Evolutionary conservation across 2,329 filamentous ascomycete species (phyloP), one percentile per base, ranked within the genome.

Genomic region (Tolypocladium sp.): DNA sequence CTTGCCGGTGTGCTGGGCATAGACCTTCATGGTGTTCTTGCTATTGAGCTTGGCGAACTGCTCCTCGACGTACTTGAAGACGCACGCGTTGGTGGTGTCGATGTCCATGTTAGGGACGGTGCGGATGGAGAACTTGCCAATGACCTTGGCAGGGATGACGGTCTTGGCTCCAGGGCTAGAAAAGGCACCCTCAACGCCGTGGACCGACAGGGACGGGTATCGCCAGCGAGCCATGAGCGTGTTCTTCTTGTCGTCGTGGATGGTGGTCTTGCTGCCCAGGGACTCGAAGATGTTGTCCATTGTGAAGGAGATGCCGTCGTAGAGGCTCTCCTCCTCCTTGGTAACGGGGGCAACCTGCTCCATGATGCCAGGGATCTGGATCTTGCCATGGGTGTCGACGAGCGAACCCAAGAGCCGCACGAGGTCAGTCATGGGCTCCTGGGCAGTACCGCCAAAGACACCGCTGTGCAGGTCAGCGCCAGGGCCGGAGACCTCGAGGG

Each of bases 51-150:
- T 91, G 67, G 89, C 87, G 73, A 96, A 97, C 66, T 90, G 86
- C 64, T 89, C 86, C 70, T 93, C 83, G 64, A 97, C 82, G 73
- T 92, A 89, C 73, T 90, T 87, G 78, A 86, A 89, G 51, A 99
- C 93, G 52, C 88, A 82, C 71, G 86, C 83, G 77, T 96, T 95
- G 69, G 96, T 95, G 70, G 88, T 85, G 59, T 91, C 87, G 67
- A 91, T 91, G 73, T 97, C 90, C 94, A 99, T 99, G 78, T 99
- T 86, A 57, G 94, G 94, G 27, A 99, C 94, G 41, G 92, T 97
- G 66, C 94, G 88, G 77, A 99, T 97, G 56, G 91, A 96, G 81
- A 99, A 99, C 79, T 99, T 99, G 77, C 94, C 94, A 69, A 88
- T 90, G 60, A 99, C 94, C 81, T 97, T 97, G 70, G 94, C 93